Evolutionary conservation across 352 stramenopile species (phyloP).

Genomic region (Pythium phragmiticola): DNA sequence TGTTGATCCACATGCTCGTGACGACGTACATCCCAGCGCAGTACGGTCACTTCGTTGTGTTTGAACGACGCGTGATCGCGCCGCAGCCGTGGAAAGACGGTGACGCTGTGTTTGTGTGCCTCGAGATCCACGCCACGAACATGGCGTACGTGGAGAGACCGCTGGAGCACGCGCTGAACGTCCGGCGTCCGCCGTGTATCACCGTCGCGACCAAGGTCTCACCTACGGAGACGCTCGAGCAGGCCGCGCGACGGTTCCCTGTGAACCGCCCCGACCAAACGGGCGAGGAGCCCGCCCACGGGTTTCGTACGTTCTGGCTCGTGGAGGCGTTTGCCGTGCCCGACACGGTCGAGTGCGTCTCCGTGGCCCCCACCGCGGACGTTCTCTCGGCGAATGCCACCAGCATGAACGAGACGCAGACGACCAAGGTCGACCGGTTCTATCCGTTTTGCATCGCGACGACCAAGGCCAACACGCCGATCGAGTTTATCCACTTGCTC

Average conservation of each 20-base stretch:
- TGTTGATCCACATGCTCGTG: constrained; percentile 91
- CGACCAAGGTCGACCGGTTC: constrained; percentile 79
- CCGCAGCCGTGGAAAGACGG: constrained; percentile 46
- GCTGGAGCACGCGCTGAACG: constrained; percentile 90
- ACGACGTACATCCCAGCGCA: constrained; percentile 91
- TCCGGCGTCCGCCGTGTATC: constrained; percentile 81
- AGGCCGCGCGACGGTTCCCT: constrained; percentile 40
- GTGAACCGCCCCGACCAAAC: constrained; percentile 91
- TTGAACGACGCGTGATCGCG: constrained; percentile 66
- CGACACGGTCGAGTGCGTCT: constrained; percentile 43
- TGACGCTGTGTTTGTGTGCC: constrained; percentile 44
- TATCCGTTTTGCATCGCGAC: constrained; percentile 94
- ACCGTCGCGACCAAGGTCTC: constrained; percentile 46
- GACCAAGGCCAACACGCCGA: constrained; percentile 88
- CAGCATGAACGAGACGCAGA: constrained; percentile 82
- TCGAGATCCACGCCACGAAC: constrained; percentile 41
- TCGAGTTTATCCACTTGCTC: constrained; percentile 93
- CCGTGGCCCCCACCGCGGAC: constrained; percentile 76
- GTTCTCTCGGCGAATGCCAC: constrained; percentile 85
- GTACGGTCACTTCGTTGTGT: constrained; percentile 91
- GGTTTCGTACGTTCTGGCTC: constrained; percentile 89
- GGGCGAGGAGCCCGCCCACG: constrained; percentile 80
- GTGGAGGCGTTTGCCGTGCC: constrained; percentile 51
- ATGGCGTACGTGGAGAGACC: constrained; percentile 63
- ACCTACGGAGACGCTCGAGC: constrained; percentile 23